A percentile compares a stretch with the other conserved stretches of the same genome.
These are phyloP conservation scores for Taphrina betulina DNA, from an alignment of 1,139 yeast genomes.

Conservation along the genomic window DNA sequence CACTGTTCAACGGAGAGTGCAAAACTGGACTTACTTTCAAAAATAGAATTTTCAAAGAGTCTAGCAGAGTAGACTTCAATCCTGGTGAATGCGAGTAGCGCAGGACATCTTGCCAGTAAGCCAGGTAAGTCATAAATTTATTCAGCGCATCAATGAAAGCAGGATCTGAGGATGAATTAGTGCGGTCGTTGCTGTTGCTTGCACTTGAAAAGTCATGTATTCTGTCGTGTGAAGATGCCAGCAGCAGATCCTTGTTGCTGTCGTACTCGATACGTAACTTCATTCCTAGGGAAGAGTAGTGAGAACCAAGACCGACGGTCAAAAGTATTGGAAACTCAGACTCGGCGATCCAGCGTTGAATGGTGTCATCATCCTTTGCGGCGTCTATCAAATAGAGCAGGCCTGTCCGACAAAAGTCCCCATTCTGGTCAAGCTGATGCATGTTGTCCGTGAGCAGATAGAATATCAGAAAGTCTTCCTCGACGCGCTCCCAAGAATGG, in stretches of 20 bases:
- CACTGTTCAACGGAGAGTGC: no score
- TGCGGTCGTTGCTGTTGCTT: no score
- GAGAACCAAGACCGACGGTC: constrained; percentile 15
- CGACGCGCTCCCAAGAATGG: background rate
- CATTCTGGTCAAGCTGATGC: constrained; percentile 41
- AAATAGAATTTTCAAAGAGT: no score
- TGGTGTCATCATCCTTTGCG: constrained; percentile 38
- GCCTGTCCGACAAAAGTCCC: constrained; percentile 44
- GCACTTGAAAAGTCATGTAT: no score
- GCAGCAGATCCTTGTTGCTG: background rate
- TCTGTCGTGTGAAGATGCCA: constrained; percentile 32
- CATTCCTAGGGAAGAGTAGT: constrained; percentile 29
- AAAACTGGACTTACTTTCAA: no score
- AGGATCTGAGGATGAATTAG: no score
- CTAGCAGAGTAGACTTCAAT: no score
- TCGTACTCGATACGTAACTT: no score
- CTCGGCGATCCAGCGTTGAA: constrained; percentile 41
- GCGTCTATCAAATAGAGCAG: constrained; percentile 42
- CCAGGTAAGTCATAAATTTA: constrained; percentile 41
- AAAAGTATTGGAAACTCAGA: constrained; percentile 6
- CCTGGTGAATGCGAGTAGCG: no score
- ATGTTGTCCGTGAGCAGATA: constrained; percentile 41
- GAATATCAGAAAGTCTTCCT: constrained; percentile 41
- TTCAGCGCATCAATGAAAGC: no score
- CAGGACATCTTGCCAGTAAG: constrained; percentile 45